Conservation (phyloP, 2,329 filamentous ascomycete species). For the Sporothrix pseudoabietina region DNA sequence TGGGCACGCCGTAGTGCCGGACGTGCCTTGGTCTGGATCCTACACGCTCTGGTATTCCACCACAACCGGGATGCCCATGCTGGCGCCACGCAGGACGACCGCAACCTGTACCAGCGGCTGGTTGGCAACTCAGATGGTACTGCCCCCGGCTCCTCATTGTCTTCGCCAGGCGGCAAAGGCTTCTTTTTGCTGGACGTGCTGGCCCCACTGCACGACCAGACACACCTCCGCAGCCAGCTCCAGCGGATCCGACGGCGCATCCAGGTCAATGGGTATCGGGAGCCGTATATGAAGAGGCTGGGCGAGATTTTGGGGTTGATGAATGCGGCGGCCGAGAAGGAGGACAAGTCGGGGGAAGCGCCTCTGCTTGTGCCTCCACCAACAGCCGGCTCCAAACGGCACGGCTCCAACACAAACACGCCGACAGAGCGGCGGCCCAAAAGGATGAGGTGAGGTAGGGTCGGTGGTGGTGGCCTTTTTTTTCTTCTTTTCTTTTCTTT, state of each 20-base stretch:
- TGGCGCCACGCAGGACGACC: constrained; percentile 40
- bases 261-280: constrained; percentile 33
- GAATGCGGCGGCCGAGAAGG: constrained; percentile 13
- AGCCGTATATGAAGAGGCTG: constrained; percentile 32
- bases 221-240: constrained; percentile 48
- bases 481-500: too few species aligned
- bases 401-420: constrained; percentile 7
- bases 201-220: constrained; percentile 48
- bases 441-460: constrained; percentile 21
- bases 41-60: constrained; percentile 47
- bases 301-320: constrained; percentile 31
- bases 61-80: constrained; percentile 46
- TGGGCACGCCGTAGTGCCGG: constrained; percentile 51
- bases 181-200: constrained; percentile 52
- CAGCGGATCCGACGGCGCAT: constrained; percentile 38
- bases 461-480: background rate
- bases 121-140: constrained; percentile 48
- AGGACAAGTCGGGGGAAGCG: background rate
- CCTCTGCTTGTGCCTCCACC: background rate
- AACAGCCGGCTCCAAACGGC: constrained; percentile 27
- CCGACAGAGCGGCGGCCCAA: constrained; percentile 27
- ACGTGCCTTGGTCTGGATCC: constrained; percentile 52
- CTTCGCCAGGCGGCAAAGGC: constrained; percentile 36
- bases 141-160: background rate
- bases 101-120: constrained; percentile 53